These are phyloP conservation scores for Podila verticillata DNA, from an alignment of 192 early-diverging fungal species.

Conservation along the genomic window DNA sequence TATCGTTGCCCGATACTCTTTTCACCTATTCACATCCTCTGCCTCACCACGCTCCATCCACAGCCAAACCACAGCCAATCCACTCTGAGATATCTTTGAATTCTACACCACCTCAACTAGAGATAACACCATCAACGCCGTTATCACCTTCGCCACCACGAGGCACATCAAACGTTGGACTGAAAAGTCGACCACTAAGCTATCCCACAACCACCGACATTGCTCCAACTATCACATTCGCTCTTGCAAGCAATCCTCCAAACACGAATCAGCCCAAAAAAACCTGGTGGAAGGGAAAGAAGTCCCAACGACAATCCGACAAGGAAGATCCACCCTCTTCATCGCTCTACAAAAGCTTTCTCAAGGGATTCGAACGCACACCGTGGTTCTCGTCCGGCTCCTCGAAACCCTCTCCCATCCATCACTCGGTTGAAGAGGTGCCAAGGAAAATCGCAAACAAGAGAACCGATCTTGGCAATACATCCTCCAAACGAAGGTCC, in stretches of 20 bases:
- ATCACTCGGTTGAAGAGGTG: too few relatives aligned
- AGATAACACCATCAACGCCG: background rate
- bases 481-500: constrained; percentile 14
- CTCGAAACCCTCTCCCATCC: too few relatives aligned
- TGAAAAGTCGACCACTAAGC: background rate
- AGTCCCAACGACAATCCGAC: too few relatives aligned
- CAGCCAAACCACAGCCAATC: background rate
- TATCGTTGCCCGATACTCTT: constrained; percentile 1
- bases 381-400: too few relatives aligned
- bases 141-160: background rate
- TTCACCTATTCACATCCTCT: constrained; percentile 26
- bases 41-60: constrained; percentile 4
- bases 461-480: background rate
- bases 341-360: too few relatives aligned
- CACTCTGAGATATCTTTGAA: background rate
- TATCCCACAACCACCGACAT: background rate
- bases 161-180: background rate
- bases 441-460: too few relatives aligned
- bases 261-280: background rate
- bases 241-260: background rate
- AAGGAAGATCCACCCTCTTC: too few relatives aligned
- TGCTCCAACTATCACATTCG: too few relatives aligned
- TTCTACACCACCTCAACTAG: background rate
- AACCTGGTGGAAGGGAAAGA: too few relatives aligned
- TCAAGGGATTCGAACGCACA: too few relatives aligned